Base-by-base conservation (phyloP, 768 basidiomycete species). In the Amanita pallidorosea region DNA sequence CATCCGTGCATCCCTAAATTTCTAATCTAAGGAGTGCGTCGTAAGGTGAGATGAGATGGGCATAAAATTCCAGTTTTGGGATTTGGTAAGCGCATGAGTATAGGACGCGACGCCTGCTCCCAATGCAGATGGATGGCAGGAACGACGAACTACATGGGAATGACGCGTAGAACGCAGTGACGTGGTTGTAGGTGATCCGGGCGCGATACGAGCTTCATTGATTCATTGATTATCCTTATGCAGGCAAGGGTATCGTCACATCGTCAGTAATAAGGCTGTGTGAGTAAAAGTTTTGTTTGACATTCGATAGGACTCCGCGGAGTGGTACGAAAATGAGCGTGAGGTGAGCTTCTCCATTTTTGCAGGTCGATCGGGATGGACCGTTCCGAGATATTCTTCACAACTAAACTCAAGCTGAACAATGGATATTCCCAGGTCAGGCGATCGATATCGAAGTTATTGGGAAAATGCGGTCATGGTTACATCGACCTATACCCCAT, bases 401-500 rank as follows among this genome's bases (percentile, higher is more conserved):
- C 81, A 27, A 85, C 82, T 17, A 85, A 88, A 65, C 70, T 85
- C 45, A 81, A 73, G 65, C 54, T 63, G 46, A 87, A 86, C 63
- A 60, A 66, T 36, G 72, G 73, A 22, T 79, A 80, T 59, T 68
- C 71, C 3, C 61, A 71, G 12, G 71, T 74, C 20, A 69, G 63
- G 52, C 68, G 73, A 48, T 65, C 73, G 33, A 79, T 86, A 53
- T 59, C 75, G 54, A 68, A 66, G 40, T 83, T 80, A 2, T 61
- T 86, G 17, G 61, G 74, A 22, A 65, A 62, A 47, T 79, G 72
- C 60, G 74, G 75, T 0, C 66, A 85, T n/a, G 79, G 69, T 18
- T 77, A 79, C 58, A 79, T 86, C 53, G 84, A 87, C 58, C 65
- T 87, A 7, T 88, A 85, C 29, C 29, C 86, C 50, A 72, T 87